phyloP scores from a whole-genome alignment of 2,329 filamentous ascomycete genomes.

The Diaporthe sp. region DNA sequence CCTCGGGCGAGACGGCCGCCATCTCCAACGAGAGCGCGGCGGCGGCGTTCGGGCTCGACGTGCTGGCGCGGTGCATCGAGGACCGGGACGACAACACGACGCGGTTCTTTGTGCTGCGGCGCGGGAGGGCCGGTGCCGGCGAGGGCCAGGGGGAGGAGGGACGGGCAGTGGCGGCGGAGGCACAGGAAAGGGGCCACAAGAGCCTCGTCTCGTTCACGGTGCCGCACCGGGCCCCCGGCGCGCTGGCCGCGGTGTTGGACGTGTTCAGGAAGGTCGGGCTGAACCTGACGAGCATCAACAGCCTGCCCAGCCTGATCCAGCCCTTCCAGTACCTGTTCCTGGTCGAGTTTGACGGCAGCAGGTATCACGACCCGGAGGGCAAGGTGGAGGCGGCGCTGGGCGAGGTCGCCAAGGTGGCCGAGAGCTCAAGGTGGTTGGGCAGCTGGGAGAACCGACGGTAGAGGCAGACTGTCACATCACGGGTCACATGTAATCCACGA shows the following conservation, averaged over 20 bases:
- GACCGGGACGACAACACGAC: conserved; percentile 84
- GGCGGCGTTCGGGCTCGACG: conserved; percentile 73
- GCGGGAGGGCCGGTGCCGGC: conserved; percentile 30
- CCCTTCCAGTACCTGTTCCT: conserved; percentile 97
- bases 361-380: conserved; percentile 64
- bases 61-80: conserved; percentile 79
- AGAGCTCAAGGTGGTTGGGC: conserved; percentile 77
- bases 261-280: conserved; percentile 81
- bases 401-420: conserved; percentile 69
- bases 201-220: conserved; percentile 88
- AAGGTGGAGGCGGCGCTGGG: conserved; percentile 72
- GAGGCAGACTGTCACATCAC: not conserved
- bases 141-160: not conserved
- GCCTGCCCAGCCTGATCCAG: conserved; percentile 79
- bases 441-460: conserved; percentile 68
- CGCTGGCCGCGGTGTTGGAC: conserved; percentile 82
- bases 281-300: conserved; percentile 93
- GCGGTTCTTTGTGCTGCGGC: conserved; percentile 78
- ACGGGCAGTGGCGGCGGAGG: not conserved
- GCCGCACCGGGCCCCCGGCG: conserved; percentile 82
- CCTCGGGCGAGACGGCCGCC: conserved; percentile 75
- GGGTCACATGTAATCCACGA: not conserved
- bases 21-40: conserved; percentile 84
- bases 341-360: conserved; percentile 84
- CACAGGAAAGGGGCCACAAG: conserved; percentile 64